Conservation (phyloP, 169 alveolate species). For the Plasmodium chabaudi region DNA sequence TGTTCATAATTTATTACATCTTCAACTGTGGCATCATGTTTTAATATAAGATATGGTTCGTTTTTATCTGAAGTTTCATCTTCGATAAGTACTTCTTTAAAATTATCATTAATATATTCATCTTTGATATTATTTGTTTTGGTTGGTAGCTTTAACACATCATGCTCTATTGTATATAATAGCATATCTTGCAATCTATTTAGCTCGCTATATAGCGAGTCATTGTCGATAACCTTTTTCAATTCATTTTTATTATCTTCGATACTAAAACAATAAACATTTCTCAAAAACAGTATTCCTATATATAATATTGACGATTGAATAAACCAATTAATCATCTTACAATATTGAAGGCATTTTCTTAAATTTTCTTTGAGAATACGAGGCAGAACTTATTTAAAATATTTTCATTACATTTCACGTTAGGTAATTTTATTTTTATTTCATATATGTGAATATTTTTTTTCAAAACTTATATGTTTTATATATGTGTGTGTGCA, state of each 20-base stretch:
- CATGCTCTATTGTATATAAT: constrained; percentile 38
- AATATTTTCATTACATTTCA: no score
- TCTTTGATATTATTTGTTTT: not conserved
- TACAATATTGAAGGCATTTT: not conserved
- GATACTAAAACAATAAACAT: constrained; percentile 22
- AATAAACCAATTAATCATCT: constrained; percentile 42
- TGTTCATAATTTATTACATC: constrained; percentile 60
- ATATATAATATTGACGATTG: constrained; percentile 40
- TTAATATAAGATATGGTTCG: constrained; percentile 25
- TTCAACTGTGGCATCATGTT: constrained; percentile 6
- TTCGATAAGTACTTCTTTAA: not conserved
- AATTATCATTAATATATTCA: constrained; percentile 12
- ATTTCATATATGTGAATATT: no score
- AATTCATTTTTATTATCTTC: constrained; percentile 37
- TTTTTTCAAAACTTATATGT: no score
- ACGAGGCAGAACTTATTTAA: no score
- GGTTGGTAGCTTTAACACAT: constrained; percentile 34
- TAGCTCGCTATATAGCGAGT: constrained; percentile 7
- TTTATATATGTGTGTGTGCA: no score
- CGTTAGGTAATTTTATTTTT: no score
- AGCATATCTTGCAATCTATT: constrained; percentile 12
- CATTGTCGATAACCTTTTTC: constrained; percentile 39
- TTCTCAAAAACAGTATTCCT: constrained; percentile 10
- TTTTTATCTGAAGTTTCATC: not conserved
- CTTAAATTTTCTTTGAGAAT: no score